These are phyloP conservation scores for Pythium vanterpoolii DNA, from an alignment of 352 stramenopile genomes.

Conservation along the genomic window DNA sequence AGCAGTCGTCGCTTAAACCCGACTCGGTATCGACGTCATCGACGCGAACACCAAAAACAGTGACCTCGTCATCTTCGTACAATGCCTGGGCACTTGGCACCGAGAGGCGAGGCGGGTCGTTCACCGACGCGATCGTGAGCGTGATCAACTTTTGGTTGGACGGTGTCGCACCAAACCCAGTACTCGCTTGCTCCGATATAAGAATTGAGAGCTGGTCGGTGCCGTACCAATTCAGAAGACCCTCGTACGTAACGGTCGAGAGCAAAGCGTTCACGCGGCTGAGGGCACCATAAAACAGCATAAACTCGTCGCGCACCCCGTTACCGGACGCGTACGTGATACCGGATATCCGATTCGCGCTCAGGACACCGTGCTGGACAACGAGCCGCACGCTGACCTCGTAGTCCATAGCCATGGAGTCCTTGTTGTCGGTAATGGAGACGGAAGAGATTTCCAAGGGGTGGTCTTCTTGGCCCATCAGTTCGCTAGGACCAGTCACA, in stretches of 20 bases:
- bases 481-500: slow-evolving; percentile 32
- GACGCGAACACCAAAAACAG: slow-evolving; percentile 63
- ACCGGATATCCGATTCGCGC: slow-evolving; percentile 44
- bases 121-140: slow-evolving; percentile 52
- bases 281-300: slow-evolving; percentile 61
- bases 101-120: slow-evolving; percentile 51
- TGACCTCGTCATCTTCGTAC: slow-evolving; percentile 57
- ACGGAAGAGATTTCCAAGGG: slow-evolving; percentile 34
- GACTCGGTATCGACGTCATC: slow-evolving; percentile 51
- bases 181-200: slow-evolving; percentile 63
- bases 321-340: slow-evolving; percentile 59
- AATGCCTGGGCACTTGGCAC: slow-evolving; percentile 49
- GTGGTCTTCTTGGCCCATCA: slow-evolving; percentile 50
- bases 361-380: slow-evolving; percentile 53
- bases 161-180: slow-evolving; percentile 40
- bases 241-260: slow-evolving; percentile 43
- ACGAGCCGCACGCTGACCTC: slow-evolving; percentile 52
- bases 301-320: slow-evolving; percentile 44
- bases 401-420: slow-evolving; percentile 57
- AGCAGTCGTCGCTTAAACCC: slow-evolving; percentile 24
- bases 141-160: slow-evolving; percentile 34
- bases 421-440: slow-evolving; percentile 46
- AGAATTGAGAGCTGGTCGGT: slow-evolving; percentile 50
- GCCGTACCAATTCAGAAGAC: slow-evolving; percentile 75
- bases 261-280: slow-evolving; percentile 60